Evolutionary conservation across 768 basidiomycete genomes (phyloP).

Genomic region (Mycena alexandri): DNA sequence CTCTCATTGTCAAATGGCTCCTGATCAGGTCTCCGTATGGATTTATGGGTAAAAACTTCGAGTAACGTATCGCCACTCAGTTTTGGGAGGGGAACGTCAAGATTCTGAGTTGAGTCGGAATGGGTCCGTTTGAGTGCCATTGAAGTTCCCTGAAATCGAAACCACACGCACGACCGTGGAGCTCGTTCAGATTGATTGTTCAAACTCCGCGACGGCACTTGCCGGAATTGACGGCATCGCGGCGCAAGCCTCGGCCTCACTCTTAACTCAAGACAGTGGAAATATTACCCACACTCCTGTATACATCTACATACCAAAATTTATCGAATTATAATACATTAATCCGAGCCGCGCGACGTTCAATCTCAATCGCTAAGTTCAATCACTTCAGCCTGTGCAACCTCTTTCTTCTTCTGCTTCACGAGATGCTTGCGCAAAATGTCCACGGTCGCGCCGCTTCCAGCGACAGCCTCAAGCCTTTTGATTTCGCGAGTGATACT

Average conservation of each 20-base stretch:
- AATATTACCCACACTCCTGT: not conserved
- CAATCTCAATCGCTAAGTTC: constrained; percentile 42
- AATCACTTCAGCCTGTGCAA: constrained; percentile 34
- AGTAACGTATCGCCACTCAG: constrained; percentile 66
- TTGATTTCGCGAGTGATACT: constrained; percentile 60
- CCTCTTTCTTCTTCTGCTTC: constrained; percentile 49
- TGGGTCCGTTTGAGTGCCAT: constrained; percentile 15
- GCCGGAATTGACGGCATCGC: too few species aligned
- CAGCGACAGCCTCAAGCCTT: constrained; percentile 57
- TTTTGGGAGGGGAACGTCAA: constrained; percentile 54
- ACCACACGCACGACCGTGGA: too few species aligned
- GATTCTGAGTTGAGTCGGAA: not conserved
- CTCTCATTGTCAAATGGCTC: constrained; percentile 67
- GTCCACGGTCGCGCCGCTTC: constrained; percentile 49
- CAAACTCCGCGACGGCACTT: too few species aligned
- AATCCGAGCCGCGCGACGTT: not conserved
- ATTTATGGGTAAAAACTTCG: constrained; percentile 78
- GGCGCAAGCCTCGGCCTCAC: too few species aligned
- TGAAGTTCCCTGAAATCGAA: too few species aligned
- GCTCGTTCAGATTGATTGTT: too few species aligned
- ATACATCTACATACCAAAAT: constrained; percentile 11
- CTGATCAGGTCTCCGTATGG: constrained; percentile 58
- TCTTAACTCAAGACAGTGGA: too few species aligned
- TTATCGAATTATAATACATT: constrained; percentile 1
- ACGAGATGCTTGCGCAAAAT: constrained; percentile 55